phyloP scores from a whole-genome alignment of 306 rosid species.

The Casuarina cunninghamiana region DNA sequence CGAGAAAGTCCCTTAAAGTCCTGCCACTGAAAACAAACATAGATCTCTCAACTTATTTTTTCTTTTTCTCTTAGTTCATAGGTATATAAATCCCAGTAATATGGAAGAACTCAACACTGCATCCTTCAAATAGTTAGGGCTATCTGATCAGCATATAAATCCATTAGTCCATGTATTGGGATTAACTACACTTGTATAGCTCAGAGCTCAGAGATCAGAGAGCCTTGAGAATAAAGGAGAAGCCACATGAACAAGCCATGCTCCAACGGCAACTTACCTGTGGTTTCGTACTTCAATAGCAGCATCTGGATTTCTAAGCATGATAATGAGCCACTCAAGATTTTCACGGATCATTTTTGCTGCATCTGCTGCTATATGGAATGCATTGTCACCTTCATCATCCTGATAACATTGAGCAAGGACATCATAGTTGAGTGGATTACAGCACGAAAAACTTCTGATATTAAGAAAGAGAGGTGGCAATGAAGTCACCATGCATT shows the following conservation, averaged over 20 bases:
- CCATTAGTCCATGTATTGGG: constrained; percentile 9
- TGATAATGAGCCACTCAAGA: constrained; percentile 88
- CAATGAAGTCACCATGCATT: not conserved
- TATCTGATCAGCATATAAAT: constrained; percentile 5
- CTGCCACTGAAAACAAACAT: constrained; percentile 72
- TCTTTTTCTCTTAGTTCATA: not conserved
- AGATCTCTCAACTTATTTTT: constrained; percentile 11
- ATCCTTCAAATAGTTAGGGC: constrained; percentile 15
- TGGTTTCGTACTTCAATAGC: constrained; percentile 88
- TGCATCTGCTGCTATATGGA: constrained; percentile 95
- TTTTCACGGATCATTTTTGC: constrained; percentile 97
- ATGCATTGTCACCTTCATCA: constrained; percentile 95
- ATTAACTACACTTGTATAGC: not conserved
- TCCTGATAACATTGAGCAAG: constrained; percentile 52
- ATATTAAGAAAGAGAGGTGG: constrained; percentile 8
- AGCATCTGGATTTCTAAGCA: constrained; percentile 85
- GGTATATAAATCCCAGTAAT: constrained; percentile 19
- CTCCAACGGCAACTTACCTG: constrained; percentile 54
- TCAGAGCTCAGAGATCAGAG: constrained; percentile 18
- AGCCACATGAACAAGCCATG: constrained; percentile 17
- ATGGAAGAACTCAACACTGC: constrained; percentile 12
- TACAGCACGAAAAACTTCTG: constrained; percentile 1
- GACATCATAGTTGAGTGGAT: constrained; percentile 18
- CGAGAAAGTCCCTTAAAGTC: constrained; percentile 84
- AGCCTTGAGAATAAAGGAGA: constrained; percentile 10